Conservation (phyloP, 306 rosid species). For the Trichosanthes truncata region DNA sequence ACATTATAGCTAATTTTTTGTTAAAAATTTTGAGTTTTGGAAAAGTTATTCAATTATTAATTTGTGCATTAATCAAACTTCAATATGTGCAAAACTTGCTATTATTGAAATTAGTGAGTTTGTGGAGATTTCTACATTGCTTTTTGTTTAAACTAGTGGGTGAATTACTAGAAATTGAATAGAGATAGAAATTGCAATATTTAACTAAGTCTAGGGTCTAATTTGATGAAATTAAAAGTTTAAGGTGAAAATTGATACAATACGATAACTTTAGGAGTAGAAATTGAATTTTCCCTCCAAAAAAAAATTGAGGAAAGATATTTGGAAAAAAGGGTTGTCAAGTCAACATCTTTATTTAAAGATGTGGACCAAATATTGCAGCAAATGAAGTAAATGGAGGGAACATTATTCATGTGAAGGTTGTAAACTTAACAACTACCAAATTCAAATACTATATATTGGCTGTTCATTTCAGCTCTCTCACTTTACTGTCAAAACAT, state of each 20-base stretch:
- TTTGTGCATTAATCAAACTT: neutral
- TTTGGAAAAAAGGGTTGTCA: constrained; percentile 25
- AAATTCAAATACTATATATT: constrained; percentile 48
- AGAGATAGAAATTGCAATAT: too few species aligned
- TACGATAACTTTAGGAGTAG: too few species aligned
- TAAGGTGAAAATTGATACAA: neutral
- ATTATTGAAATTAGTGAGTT: too few species aligned
- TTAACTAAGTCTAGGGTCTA: neutral
- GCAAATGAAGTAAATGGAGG: constrained; percentile 83
- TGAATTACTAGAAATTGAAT: too few species aligned
- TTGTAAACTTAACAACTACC: constrained; percentile 76
- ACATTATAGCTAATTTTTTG: too few species aligned
- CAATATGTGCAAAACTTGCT: neutral
- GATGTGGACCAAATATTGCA: constrained; percentile 59
- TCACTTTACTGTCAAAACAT: constrained; percentile 46
- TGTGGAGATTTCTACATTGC: too few species aligned
- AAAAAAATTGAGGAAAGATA: neutral
- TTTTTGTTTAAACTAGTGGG: too few species aligned
- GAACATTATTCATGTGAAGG: constrained; percentile 94
- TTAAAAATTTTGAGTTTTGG: too few species aligned
- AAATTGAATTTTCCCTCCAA: too few species aligned
- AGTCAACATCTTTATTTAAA: constrained; percentile 67
- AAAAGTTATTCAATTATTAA: too few species aligned
- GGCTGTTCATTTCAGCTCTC: constrained; percentile 15
- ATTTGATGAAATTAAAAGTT: too few species aligned